Evolutionary conservation across 768 basidiomycete genomes (phyloP).

Genomic region (Sarcodon aspratus): DNA sequence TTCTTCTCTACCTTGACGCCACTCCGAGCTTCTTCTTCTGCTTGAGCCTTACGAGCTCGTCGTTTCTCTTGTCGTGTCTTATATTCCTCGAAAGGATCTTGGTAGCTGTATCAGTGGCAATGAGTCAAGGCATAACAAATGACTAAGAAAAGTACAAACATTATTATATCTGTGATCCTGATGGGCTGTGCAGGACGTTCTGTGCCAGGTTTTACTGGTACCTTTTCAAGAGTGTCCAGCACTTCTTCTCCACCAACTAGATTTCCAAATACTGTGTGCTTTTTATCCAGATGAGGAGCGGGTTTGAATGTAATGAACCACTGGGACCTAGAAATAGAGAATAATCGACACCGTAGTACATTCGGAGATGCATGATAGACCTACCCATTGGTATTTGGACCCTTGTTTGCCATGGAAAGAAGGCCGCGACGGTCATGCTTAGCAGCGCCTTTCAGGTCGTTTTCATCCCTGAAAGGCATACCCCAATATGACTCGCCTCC

Average conservation of each 20-base stretch:
- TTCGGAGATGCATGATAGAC: conserved; percentile 9
- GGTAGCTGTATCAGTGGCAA: conserved; percentile 40
- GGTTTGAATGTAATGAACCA: conserved; percentile 88
- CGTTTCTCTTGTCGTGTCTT: conserved; percentile 75
- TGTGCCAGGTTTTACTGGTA: conserved; percentile 73
- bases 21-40: conserved; percentile 19
- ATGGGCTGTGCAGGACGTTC: conserved; percentile 83
- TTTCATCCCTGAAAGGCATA: conserved; percentile 91
- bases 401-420: conserved; percentile 94
- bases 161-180: conserved; percentile 74
- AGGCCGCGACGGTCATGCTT: conserved; percentile 80
- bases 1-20: conserved; percentile 31
- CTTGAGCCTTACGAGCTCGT: conserved; percentile 45
- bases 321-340: conserved; percentile 49
- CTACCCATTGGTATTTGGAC: conserved; percentile 79
- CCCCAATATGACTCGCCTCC: conserved; percentile 95
- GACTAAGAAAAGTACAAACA: conserved; percentile 38
- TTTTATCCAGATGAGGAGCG: conserved; percentile 79
- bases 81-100: conserved; percentile 94
- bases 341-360: background rate
- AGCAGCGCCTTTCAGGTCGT: conserved; percentile 77
- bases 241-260: conserved; percentile 94
- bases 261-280: conserved; percentile 96
- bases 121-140: background rate
- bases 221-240: conserved; percentile 69